Evolutionary conservation across 768 basidiomycete genomes (phyloP), one percentile per base, ranked within the genome.

Genomic region (Boletellus ananas): DNA sequence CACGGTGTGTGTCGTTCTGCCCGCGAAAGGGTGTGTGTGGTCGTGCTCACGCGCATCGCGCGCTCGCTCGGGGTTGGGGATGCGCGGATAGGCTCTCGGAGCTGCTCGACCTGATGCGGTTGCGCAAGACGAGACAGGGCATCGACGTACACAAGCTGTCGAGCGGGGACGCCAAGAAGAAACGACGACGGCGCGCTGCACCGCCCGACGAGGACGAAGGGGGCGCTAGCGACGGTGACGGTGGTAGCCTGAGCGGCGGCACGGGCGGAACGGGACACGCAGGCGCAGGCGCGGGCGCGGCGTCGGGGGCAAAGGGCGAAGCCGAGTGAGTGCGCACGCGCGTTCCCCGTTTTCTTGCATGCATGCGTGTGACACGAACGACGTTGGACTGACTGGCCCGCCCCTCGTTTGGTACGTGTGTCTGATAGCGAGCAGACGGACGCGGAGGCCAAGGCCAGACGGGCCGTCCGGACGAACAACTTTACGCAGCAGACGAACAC

Each of bases 401-500:
- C 11, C 23, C 5, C 23, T 23, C 23, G 23, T 25, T 29, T 29
- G 29, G 9, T 29, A 4, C 29, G 29, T 29, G 29, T 11, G 29
- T 11, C 8, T 36, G 9, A 8, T 50, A 85, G 81, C 1, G 83
- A 87, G 34, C 75, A 79, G 52, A 80, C 80, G 36, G 84, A 84
- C 39, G 79, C 82, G 27, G 82, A 84, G 46, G 81, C 85, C 3
- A 85, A 80, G 50, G 84, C 88, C 10, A 76, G 90, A 51, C 75
- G 83, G 44, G 80, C 85, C 6, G 85, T 94, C 2, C 76, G 92
- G 35, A 74, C 82, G 18, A 95, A 90, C 70, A 96, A 96, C 71
- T 98, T 99, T 64, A 99, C 96, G 0, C 91, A 94, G 55, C 95
- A 97, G 70, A 99, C 95, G 4, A 95, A 96, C 65, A 82, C 84